Base-by-base conservation (phyloP, 1,284 basidiomycete species). In the Sphagnurus paluster region DNA sequence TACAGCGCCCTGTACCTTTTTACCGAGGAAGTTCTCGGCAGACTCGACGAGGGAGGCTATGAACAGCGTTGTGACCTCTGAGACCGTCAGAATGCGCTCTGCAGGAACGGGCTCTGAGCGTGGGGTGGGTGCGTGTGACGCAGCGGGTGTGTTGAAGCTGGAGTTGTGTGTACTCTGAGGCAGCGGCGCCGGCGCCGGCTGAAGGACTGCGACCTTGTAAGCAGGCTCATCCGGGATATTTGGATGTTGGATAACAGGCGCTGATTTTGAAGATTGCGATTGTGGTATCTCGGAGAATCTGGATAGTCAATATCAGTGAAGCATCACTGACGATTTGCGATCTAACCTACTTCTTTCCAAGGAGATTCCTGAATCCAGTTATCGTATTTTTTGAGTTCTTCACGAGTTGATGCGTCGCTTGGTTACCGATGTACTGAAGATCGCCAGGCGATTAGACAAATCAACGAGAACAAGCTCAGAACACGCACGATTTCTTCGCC, bases 351-450 rank as follows among this genome's bases (percentile, higher is more conserved):
- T 84, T 93, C 76, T 93, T 93, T 42, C 97, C 96, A 30, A 99
- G 77, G 8, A 98, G 75, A 68, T 98, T 94, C 39, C 95, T 79
- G 77, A 99, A 99, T 8, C 89, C 89, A 41, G 86, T 87, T 61
- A 99, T 95, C 28, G 95, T 97, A 69, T 99, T 99, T 64, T 87
- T 77, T 3, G 90, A 77, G 67, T 99, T 99, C 70, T 98, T 95
- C 23, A 99, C 89, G 39, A 98, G 87, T 65, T 99, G 96, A 8
- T 85, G 88, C 61, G 88, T 93, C 41, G 96, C 96, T 64, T 95
- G 92, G 70, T 93, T 97, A 57, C 96, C 96, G 46, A 97, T 89
- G 74, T 99, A 98, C 91, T 95, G 59, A 20, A 20, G 2, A 20
- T 35, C 14, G 7, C 14, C 19, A 28, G 21, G 42, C 11, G 20